Evolutionary conservation across 78 protist genomes (phyloP), one percentile per base, ranked within the genome.

Genomic region (Dictyostelium purpureum): DNA sequence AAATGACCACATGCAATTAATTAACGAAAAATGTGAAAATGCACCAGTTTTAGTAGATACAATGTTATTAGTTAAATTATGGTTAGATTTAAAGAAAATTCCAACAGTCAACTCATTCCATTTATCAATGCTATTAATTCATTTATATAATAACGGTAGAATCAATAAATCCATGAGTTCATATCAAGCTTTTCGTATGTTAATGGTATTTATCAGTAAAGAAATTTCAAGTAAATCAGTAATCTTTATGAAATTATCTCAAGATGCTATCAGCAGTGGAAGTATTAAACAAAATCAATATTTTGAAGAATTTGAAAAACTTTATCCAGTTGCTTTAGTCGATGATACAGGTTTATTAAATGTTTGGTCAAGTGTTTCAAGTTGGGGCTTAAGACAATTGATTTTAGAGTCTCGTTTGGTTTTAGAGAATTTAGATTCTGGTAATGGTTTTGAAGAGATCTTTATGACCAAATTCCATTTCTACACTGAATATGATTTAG

Each of bases 121-220:
- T 52, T 42, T 90, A 14, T 63, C 94, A 57, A 90, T 90, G 94
- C 40, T 90, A 56, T 69, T 79, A 6, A 37, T 66, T 47, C 81
- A 90, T 66, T 75, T 90, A 19, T 73, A 85, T 33, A 35, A 33
- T 3, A 47, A 21, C 21, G 92, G 92, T 59, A 73, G 31, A 19
- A 49, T 85, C 38, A 85, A 74, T 66, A 70, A 73, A 40, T 45
- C 71, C 2, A 90, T 90, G 94, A 57, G 78, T 47, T 70, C 79
- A 56, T 90, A 90, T 54, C 94, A 90, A 63, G 80, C 80, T 49
- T 85, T 85, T 38, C 80, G 92, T 61, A 73, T 85, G 82, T 14
- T 57, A 1, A 42, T 85, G 80, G 92, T 85, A 31, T 85, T 43
- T 56, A 70, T 85, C 26, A 31, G 61, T 1, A 56, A 73, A 35